Percentiles rank a stretch among this genome's conserved stretches.
phyloP scores from a whole-genome alignment of 139 green algal genomes.

The Chlamydomonas schloesseri region DNA sequence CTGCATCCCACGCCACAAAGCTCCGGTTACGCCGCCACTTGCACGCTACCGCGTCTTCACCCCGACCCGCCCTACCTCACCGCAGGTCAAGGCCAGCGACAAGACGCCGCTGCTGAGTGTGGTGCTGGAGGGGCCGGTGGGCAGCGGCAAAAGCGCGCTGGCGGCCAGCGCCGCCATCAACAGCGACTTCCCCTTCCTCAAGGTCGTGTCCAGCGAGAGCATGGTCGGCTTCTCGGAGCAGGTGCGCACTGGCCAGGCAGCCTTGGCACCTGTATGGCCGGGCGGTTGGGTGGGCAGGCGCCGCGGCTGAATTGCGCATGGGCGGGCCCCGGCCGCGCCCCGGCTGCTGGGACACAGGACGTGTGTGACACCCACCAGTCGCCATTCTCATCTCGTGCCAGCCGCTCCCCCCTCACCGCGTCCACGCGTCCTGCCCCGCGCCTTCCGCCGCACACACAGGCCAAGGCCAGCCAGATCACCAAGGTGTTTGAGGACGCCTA shows the following conservation, averaged over 20 bases:
- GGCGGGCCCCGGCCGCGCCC: no score
- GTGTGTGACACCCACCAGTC: no score
- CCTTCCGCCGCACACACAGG: constrained; percentile 17
- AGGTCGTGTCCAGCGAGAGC: constrained; percentile 87
- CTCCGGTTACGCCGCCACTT: no score
- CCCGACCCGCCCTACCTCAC: neutral
- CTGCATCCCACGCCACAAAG: no score
- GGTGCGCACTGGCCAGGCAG: no score
- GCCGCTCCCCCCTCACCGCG: no score
- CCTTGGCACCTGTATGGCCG: no score
- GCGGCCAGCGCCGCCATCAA: constrained; percentile 90
- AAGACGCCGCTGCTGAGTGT: constrained; percentile 91
- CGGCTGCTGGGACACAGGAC: no score
- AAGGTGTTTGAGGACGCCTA: constrained; percentile 97
- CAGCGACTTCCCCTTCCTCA: constrained; percentile 94
- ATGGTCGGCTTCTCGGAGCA: constrained; percentile 93
- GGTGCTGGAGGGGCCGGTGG: constrained; percentile 89
- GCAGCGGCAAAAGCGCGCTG: constrained; percentile 95
- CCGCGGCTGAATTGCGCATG: no score
- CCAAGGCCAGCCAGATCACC: constrained; percentile 71
- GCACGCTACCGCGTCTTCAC: neutral
- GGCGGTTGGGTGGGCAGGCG: no score
- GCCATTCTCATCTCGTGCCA: no score
- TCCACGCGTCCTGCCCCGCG: no score
- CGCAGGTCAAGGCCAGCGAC: constrained; percentile 81